Evolutionary conservation across 331 rosid genomes (phyloP).

Genomic region (Saraca asoca): DNA sequence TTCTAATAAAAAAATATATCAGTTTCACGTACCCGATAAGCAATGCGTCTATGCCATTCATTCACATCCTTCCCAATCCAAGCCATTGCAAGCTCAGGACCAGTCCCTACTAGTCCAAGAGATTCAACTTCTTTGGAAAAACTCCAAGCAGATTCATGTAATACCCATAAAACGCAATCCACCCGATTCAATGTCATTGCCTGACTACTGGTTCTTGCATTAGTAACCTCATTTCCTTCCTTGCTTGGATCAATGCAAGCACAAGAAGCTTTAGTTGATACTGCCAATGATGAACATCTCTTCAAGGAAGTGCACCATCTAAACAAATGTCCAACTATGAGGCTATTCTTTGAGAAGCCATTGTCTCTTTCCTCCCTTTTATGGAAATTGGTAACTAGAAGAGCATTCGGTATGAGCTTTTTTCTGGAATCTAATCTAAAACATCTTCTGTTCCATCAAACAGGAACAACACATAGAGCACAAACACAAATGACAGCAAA

Average conservation of each 20-base stretch:
- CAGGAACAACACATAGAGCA: constrained; percentile 1
- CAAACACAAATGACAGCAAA: neutral
- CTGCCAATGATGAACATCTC: constrained; percentile 39
- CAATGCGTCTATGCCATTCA: constrained; percentile 60
- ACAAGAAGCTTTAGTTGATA: constrained; percentile 35
- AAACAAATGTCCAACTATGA: constrained; percentile 35
- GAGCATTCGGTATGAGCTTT: constrained; percentile 26
- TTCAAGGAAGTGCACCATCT: constrained; percentile 37
- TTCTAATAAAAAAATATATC: neutral
- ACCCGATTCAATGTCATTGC: constrained; percentile 51
- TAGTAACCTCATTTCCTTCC: constrained; percentile 33
- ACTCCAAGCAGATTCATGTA: constrained; percentile 70
- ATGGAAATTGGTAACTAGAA: constrained; percentile 34
- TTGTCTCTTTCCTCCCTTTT: constrained; percentile 41
- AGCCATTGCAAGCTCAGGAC: constrained; percentile 69
- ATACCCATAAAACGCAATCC: constrained; percentile 47
- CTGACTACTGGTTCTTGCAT: constrained; percentile 29
- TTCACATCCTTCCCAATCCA: constrained; percentile 74
- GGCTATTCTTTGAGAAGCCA: constrained; percentile 30
- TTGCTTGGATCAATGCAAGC: constrained; percentile 38
- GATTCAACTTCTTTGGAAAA: constrained; percentile 59
- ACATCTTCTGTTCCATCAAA: constrained; percentile 41
- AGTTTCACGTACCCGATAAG: constrained; percentile 51
- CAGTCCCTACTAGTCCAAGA: constrained; percentile 48
- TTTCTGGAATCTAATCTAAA: constrained; percentile 43